These are phyloP conservation scores for Globisporangium sylvaticum DNA, from an alignment of 352 stramenopile genomes.

Conservation along the genomic window DNA sequence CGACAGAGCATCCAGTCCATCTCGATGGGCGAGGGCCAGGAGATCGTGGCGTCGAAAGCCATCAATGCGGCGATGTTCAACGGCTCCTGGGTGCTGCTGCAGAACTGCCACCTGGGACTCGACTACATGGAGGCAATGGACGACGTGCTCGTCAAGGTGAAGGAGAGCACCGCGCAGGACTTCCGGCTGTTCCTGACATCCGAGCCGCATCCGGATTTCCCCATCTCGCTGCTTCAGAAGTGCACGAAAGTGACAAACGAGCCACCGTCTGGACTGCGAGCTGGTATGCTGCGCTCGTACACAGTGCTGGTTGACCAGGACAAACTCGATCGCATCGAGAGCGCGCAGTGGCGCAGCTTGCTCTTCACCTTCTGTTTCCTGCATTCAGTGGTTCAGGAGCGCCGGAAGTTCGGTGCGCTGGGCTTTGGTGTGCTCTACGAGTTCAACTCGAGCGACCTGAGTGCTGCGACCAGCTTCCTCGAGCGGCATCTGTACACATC, in stretches of 20 bases:
- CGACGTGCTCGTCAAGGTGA: slow-evolving; percentile 41
- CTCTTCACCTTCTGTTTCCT: slow-evolving; percentile 77
- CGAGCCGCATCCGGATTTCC: slow-evolving; percentile 58
- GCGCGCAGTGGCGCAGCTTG: slow-evolving; percentile 48
- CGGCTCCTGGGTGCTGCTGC: slow-evolving; percentile 74
- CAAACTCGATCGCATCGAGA: slow-evolving; percentile 75
- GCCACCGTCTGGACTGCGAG: slow-evolving; percentile 60
- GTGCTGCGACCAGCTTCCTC: slow-evolving; percentile 59
- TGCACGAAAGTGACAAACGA: slow-evolving; percentile 80
- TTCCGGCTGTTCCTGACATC: slow-evolving; percentile 79
- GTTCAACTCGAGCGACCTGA: slow-evolving; percentile 73
- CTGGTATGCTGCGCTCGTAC: slow-evolving; percentile 63
- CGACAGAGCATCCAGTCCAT: slow-evolving; percentile 63
- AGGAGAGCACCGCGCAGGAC: slow-evolving; percentile 32
- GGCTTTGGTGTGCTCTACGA: slow-evolving; percentile 77
- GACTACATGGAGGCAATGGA: slow-evolving; percentile 64
- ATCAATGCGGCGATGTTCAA: slow-evolving; percentile 62
- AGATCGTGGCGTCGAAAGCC: slow-evolving; percentile 48
- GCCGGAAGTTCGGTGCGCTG: slow-evolving; percentile 70
- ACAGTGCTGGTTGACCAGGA: slow-evolving; percentile 78
- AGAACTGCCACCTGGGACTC: slow-evolving; percentile 76
- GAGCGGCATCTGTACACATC: slow-evolving; percentile 70
- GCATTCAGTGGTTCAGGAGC: slow-evolving; percentile 72
- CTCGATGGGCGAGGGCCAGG: slow-evolving; percentile 78
- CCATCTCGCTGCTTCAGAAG: slow-evolving; percentile 59